Base-by-base conservation (phyloP, 257 asterid genomes). In the Anisodus tanguticus region DNA sequence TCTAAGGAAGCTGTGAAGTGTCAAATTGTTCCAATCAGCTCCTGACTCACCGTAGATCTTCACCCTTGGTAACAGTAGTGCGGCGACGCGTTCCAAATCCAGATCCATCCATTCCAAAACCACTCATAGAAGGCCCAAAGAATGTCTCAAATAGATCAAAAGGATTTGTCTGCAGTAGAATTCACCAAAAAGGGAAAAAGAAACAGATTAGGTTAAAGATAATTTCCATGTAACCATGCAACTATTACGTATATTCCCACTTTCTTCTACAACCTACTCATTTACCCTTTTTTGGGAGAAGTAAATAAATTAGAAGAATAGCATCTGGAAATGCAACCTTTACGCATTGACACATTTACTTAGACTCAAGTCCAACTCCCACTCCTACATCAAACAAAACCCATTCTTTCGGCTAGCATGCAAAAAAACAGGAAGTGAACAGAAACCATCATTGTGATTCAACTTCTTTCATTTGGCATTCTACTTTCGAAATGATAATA, bases 91-190 rank as follows among this genome's bases (percentile, higher is more conserved):
- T 83, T 68, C 80, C 80, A 68, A 74, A 67, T 84, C 98, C 97
- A 83, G 94, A 81, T 57, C 93, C 91, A 80, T 95, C 97, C 97
- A 92, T 92, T 76, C 98, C 98, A 77, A 95, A 70, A 88, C 93
- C 91, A 82, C 98, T 92, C 95, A 93, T 93, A 87, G 94, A 90
- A 71, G 98, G 90, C 89, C 99, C 99, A 86, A 97, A 97, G 87
- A 97, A 95, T 66, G 99, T 93, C 90, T 97, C 99, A 90, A 97
- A 97, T 68, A 97, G 94, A 89, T 97, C 99, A 90, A 97, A 93
- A 54, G 99, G 99, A 86, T 97, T 95, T 83, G 98, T 93, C 77
- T 97, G 94, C 93, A 84, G 79, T 39, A 83, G 70, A 86, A 87
- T 43, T 81, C 90, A 82, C 62, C 67, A 84, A 43, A 60, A 83